Percentiles rank a stretch among this genome's conserved stretches.
These are phyloP conservation scores for Rheum nobile DNA, from an alignment of 148 eudicot genomes.

Conservation along the genomic window DNA sequence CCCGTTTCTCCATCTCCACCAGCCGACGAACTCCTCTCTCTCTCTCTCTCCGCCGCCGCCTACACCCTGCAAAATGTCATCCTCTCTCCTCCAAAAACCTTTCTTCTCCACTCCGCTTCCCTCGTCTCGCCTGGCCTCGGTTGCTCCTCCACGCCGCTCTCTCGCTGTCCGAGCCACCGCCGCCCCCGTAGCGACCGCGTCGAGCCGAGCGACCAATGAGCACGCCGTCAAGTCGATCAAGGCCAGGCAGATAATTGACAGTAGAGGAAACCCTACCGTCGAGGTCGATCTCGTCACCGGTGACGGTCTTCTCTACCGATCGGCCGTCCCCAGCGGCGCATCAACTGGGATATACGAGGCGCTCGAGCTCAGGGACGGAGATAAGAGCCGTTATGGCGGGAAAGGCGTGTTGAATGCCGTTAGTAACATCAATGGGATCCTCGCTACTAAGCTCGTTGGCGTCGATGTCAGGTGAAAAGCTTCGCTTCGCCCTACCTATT, in stretches of 20 bases:
- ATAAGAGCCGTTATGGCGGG: constrained; percentile 69
- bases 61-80: constrained; percentile 14
- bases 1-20: neutral
- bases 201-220: constrained; percentile 18
- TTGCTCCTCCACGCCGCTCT: constrained; percentile 20
- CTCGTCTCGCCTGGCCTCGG: constrained; percentile 13
- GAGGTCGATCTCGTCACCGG: constrained; percentile 83
- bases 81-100: constrained; percentile 50
- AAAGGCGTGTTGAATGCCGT: constrained; percentile 88
- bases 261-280: constrained; percentile 95
- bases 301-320: constrained; percentile 43
- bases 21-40: neutral
- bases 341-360: constrained; percentile 98
- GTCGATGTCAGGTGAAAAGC: constrained; percentile 56
- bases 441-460: constrained; percentile 70
- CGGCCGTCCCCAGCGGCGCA: constrained; percentile 95
- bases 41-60: neutral
- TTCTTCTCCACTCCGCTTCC: constrained; percentile 44
- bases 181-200: constrained; percentile 16
- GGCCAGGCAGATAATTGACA: constrained; percentile 91
- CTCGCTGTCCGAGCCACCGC: constrained; percentile 31
- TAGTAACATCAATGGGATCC: constrained; percentile 56
- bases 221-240: constrained; percentile 55
- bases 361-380: constrained; percentile 90
- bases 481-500: neutral